Conservation (phyloP, 495 filamentous ascomycete species). For the Halenospora varia region DNA sequence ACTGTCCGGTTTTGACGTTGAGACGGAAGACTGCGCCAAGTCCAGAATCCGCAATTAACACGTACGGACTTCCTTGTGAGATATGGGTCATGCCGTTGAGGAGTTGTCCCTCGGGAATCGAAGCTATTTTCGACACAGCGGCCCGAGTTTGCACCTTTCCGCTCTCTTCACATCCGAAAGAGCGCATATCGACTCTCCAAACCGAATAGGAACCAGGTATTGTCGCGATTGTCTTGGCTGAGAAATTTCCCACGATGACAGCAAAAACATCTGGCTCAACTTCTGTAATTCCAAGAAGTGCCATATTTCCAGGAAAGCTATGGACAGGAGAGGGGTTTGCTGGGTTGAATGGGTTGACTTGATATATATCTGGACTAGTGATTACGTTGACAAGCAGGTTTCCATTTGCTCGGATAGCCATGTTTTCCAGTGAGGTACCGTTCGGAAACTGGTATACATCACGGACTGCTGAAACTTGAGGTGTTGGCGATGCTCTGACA, state of each 20-base stretch:
- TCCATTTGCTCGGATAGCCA: slow-evolving; percentile 33
- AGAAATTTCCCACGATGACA: slow-evolving; percentile 38
- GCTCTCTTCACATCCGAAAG: slow-evolving; percentile 12
- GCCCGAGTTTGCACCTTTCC: background rate
- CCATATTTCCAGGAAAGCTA: slow-evolving; percentile 31
- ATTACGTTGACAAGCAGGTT: slow-evolving; percentile 34
- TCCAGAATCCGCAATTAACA: slow-evolving; percentile 39
- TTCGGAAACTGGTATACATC: slow-evolving; percentile 10
- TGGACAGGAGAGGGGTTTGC: slow-evolving; percentile 17
- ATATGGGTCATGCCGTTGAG: slow-evolving; percentile 35
- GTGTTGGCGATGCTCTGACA: background rate
- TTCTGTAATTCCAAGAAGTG: slow-evolving; percentile 40
- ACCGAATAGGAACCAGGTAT: background rate
- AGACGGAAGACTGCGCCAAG: slow-evolving; percentile 34
- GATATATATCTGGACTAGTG: slow-evolving; percentile 37
- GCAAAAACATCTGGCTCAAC: slow-evolving; percentile 38
- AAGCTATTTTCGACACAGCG: slow-evolving; percentile 24
- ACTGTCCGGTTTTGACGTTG: slow-evolving; percentile 30
- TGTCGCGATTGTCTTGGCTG: slow-evolving; percentile 23
- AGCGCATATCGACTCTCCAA: background rate
- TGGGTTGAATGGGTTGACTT: slow-evolving; percentile 29
- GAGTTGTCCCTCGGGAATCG: slow-evolving; percentile 34
- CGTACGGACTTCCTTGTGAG: slow-evolving; percentile 16
- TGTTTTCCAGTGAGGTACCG: slow-evolving; percentile 37
- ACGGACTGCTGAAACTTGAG: background rate